Evolutionary conservation across 805 yeast species (phyloP).

Genomic region (Cyberlindnera amylophila): DNA sequence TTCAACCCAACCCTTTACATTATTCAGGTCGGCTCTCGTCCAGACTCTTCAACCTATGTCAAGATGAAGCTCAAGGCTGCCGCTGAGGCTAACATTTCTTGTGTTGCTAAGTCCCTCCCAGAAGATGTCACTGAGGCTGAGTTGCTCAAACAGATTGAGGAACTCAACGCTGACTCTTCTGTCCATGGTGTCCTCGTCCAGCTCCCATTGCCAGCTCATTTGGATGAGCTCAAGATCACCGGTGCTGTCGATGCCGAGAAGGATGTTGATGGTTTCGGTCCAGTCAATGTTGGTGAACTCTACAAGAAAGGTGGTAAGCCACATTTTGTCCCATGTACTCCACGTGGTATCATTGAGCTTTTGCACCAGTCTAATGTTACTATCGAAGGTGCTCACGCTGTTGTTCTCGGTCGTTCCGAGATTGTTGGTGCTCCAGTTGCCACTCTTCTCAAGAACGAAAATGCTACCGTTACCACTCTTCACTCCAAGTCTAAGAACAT

Average conservation of each 20-base stretch:
- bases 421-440: slow-evolving; percentile 84
- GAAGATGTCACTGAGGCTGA: slow-evolving; percentile 53
- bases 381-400: slow-evolving; percentile 66
- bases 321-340: slow-evolving; percentile 75
- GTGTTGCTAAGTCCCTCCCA: slow-evolving; percentile 57
- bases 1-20: slow-evolving; percentile 67
- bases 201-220: slow-evolving; percentile 69
- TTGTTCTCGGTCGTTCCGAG: slow-evolving; percentile 80
- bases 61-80: slow-evolving; percentile 79
- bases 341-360: slow-evolving; percentile 71
- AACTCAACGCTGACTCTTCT: slow-evolving; percentile 51
- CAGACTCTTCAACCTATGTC: slow-evolving; percentile 79
- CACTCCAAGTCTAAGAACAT: slow-evolving; percentile 62
- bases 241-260: slow-evolving; percentile 61
- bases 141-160: slow-evolving; percentile 48
- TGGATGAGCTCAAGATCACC: slow-evolving; percentile 65
- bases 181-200: slow-evolving; percentile 77
- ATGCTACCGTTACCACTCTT: slow-evolving; percentile 74
- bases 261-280: slow-evolving; percentile 84
- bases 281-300: slow-evolving; percentile 72
- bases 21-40: slow-evolving; percentile 73
- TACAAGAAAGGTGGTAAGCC: slow-evolving; percentile 72
- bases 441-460: slow-evolving; percentile 59
- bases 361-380: slow-evolving; percentile 52
- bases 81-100: slow-evolving; percentile 59